Evolutionary conservation across 345 rosid genomes (phyloP).

Genomic region (Ceriops tagal): DNA sequence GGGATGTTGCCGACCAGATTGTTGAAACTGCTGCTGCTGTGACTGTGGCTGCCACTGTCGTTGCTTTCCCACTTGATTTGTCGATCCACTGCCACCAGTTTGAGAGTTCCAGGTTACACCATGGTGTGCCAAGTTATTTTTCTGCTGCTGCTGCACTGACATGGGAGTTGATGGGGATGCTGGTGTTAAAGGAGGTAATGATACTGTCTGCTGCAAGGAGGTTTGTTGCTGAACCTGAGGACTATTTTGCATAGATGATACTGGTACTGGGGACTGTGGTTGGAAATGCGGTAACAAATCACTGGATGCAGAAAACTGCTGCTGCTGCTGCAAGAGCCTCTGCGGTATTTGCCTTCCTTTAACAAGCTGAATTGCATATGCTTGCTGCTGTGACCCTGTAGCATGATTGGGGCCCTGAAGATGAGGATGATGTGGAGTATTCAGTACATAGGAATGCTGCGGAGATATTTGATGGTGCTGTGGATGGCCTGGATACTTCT

Average conservation of each 20-base stretch:
- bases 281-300: slow-evolving; percentile 57
- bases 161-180: slow-evolving; percentile 58
- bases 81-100: slow-evolving; percentile 49
- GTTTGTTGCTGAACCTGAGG: slow-evolving; percentile 64
- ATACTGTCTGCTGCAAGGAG: slow-evolving; percentile 52
- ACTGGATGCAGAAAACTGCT: slow-evolving; percentile 59
- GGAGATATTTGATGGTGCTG: slow-evolving; percentile 55
- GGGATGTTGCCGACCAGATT: slow-evolving; percentile 83
- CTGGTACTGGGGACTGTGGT: slow-evolving; percentile 62
- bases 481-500: slow-evolving; percentile 63
- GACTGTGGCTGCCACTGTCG: slow-evolving; percentile 59
- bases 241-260: slow-evolving; percentile 68
- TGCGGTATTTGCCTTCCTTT: slow-evolving; percentile 81
- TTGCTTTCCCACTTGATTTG: slow-evolving; percentile 80
- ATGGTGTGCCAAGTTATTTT: slow-evolving; percentile 60
- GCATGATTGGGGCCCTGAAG: slow-evolving; percentile 63
- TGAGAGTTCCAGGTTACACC: slow-evolving; percentile 56
- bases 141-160: slow-evolving; percentile 47
- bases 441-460: slow-evolving; percentile 57
- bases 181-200: slow-evolving; percentile 44
- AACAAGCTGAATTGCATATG: slow-evolving; percentile 54
- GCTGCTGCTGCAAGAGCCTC: slow-evolving; percentile 64
- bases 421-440: slow-evolving; percentile 61
- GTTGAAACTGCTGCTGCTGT: slow-evolving; percentile 69
- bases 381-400: slow-evolving; percentile 63